Conservation (phyloP, 2,329 filamentous ascomycete genomes). For the Nectriaceae sp. region DNA sequence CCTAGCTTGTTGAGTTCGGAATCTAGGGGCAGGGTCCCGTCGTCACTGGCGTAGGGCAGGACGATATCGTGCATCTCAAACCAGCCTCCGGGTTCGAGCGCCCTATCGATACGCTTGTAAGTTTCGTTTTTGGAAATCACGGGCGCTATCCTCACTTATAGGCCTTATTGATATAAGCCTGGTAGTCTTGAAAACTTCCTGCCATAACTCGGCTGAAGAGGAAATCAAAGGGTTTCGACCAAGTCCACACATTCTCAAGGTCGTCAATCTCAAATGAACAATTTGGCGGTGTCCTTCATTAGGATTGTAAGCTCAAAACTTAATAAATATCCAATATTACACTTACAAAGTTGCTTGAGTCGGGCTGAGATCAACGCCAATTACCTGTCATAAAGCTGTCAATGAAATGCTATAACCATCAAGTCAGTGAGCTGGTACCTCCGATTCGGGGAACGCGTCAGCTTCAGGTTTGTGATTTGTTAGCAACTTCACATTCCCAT, state of each 20-base stretch:
- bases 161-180: constrained; percentile 4
- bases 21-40: not conserved
- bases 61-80: constrained; percentile 10
- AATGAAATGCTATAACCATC: too few species aligned
- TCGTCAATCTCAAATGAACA: constrained; percentile 10
- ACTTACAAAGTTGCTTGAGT: too few species aligned
- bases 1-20: not conserved
- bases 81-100: constrained; percentile 6
- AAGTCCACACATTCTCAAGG: constrained; percentile 12
- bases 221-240: constrained; percentile 5
- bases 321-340: too few species aligned
- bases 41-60: constrained; percentile 4
- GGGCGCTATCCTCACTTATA: constrained; percentile 4
- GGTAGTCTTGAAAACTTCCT: constrained; percentile 5
- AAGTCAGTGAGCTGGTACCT: too few species aligned
- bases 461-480: too few species aligned
- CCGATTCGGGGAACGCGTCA: too few species aligned
- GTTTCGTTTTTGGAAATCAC: too few species aligned
- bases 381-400: too few species aligned
- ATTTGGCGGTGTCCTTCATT: constrained; percentile 2
- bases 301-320: too few species aligned
- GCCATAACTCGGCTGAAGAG: constrained; percentile 7
- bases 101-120: not conserved
- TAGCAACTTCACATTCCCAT: too few species aligned
- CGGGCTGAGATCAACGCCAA: constrained; percentile 11